A percentile compares a stretch with the other conserved stretches of the same genome.
phyloP scores from a whole-genome alignment of 345 rosid species.

The Citrus unshiu region DNA sequence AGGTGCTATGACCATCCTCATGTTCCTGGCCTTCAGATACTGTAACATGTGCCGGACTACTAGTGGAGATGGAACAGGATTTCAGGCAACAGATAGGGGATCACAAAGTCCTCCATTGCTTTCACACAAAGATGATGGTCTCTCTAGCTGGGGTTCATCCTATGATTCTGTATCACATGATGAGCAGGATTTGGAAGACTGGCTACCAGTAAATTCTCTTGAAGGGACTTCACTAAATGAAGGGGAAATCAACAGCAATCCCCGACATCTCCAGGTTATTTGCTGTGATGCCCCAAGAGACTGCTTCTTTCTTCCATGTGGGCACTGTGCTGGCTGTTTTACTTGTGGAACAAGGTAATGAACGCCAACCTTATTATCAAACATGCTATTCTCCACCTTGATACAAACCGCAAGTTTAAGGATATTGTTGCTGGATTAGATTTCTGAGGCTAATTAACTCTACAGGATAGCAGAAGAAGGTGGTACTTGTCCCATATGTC shows the following conservation, averaged over 20 bases:
- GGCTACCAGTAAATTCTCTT: constrained; percentile 10
- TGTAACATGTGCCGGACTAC: constrained; percentile 17
- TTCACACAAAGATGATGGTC: constrained; percentile 41
- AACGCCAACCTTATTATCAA: neutral
- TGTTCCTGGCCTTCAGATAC: constrained; percentile 31
- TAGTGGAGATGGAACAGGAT: constrained; percentile 6
- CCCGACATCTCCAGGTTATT: constrained; percentile 27
- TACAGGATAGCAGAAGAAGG: constrained; percentile 54
- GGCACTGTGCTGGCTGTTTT: constrained; percentile 61
- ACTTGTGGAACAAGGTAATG: constrained; percentile 55
- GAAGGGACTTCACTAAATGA: constrained; percentile 27
- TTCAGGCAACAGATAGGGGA: constrained; percentile 11
- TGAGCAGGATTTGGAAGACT: constrained; percentile 39
- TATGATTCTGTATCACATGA: constrained; percentile 46
- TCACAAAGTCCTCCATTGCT: constrained; percentile 42
- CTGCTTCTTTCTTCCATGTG: constrained; percentile 71
- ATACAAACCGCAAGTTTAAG: neutral
- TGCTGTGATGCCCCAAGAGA: constrained; percentile 53
- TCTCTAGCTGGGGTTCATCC: constrained; percentile 50
- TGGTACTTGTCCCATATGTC: constrained; percentile 53
- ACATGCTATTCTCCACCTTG: neutral
- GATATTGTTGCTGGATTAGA: neutral
- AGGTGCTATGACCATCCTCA: constrained; percentile 43
- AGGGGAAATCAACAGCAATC: constrained; percentile 31
- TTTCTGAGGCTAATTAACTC: neutral